Evolutionary conservation across 2,329 filamentous ascomycete genomes (phyloP).

Genomic region (Rutstroemia sp.): DNA sequence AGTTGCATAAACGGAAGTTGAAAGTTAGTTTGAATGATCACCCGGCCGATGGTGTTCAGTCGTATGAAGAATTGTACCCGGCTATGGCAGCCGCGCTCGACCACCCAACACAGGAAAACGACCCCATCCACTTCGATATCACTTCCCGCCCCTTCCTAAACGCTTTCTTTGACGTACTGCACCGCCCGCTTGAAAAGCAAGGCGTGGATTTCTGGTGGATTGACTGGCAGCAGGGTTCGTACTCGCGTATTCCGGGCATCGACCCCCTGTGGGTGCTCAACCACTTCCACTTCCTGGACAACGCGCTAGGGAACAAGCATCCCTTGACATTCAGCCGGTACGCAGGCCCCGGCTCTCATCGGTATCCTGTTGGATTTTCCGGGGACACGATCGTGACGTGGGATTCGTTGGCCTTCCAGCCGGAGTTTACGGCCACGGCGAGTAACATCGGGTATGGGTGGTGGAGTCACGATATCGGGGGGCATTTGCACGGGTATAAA

Average conservation of each 20-base stretch:
- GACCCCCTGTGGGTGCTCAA: slow-evolving; percentile 60
- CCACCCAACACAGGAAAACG: neutral
- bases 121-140: neutral
- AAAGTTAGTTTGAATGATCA: neutral
- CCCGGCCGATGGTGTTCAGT: neutral
- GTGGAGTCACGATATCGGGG: slow-evolving; percentile 65
- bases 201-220: slow-evolving; percentile 61
- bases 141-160: neutral
- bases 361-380: slow-evolving; percentile 42
- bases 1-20: neutral
- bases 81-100: neutral
- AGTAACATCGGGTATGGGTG: slow-evolving; percentile 62
- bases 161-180: slow-evolving; percentile 40
- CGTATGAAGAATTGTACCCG: neutral
- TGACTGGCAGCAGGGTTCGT: slow-evolving; percentile 57
- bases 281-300: slow-evolving; percentile 53
- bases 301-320: neutral
- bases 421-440: slow-evolving; percentile 58
- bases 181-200: slow-evolving; percentile 45
- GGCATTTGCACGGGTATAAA: slow-evolving; percentile 47
- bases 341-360: neutral
- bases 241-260: slow-evolving; percentile 46
- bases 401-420: slow-evolving; percentile 54
- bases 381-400: slow-evolving; percentile 54
- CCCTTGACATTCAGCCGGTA: neutral